Evolutionary conservation across 2,329 filamentous ascomycete genomes (phyloP), one percentile per base, ranked within the genome.

Genomic region (Ceratocystis destructans): DNA sequence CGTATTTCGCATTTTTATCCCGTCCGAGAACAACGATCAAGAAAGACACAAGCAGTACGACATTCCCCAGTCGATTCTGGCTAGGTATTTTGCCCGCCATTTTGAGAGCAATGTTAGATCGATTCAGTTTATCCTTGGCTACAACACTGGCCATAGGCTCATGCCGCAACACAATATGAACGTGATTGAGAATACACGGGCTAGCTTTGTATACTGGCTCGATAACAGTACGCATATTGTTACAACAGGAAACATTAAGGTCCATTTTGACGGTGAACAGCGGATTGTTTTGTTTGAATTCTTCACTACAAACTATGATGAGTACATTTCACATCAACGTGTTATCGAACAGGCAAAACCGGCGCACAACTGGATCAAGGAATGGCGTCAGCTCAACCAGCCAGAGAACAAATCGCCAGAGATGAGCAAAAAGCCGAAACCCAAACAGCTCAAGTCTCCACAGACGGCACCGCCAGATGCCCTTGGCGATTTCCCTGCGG

Each of bases 141-240:
- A 44, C 31, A 33, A 79, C 1, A 79, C 77, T 1, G 76, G 76
- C 0, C 84, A 87, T 69, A 79, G 79, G 63, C 76, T 79, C 8
- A 74, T 88, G 45, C 79, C 82, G 48, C 48, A 53, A 1, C 83
- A 82, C 66, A 85, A 87, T 61, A 84, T 84, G 59, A 85, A 88
- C 71, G 86, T 86, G 70, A 87, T 96, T 25, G 87, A 90, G 71
- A 90, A 89, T 72, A 78, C 79, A 28, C 88, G 85, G 71, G 86
- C 90, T 31, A 94, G 85, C 72, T 84, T 97, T 67, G 87, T 94
- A 4, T 95, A 96, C 73, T 95, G 89, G 83, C 96, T 93, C 72
- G 84, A 88, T 64, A 90, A 88, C 69, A 88, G 87, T 64, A 88
- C 87, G 68, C 90, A 94, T 73, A 89, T 95, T 48, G 85, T 95